Base-by-base conservation (phyloP, 768 basidiomycete species). In the Mycena vitilis region DNA sequence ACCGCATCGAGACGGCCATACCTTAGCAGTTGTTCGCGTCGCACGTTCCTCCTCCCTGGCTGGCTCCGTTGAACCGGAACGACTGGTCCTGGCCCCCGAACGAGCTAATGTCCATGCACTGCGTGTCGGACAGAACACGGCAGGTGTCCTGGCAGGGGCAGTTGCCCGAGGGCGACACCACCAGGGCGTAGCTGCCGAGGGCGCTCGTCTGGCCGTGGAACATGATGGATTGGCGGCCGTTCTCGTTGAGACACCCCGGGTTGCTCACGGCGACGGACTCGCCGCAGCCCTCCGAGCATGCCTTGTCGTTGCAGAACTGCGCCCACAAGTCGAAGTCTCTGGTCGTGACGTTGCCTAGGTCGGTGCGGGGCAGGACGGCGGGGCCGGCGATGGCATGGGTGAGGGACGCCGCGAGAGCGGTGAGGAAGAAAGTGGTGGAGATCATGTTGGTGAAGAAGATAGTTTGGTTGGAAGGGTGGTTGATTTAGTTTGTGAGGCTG, bases 241-340 rank as follows among this genome's bases (percentile, higher is more conserved):
- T 59, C 57, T 59, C 57, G 57, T 59, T 59, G 57, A 59, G 57
- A 59, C 57, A 59, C 57, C 42, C 42, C 42, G 57, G 57, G 57
- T 59, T 59, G 44, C 44, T 47, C 34, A 59, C 40, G 57, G 57
- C 57, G 44, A 59, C 42, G 42, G 57, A 59, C 15, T n/a, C 38
- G 34, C 57, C 44, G 57, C 57, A 59, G 44, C 57, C 57, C 47
- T 59, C 57, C 57, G 57, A 59, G 57, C 57, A 59, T 22, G 57
- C 57, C 57, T 59, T 59, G 57, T 59, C 57, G 44, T 59, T 59
- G 42, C 57, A 59, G 57, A 59, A 59, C 57, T 59, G 57, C 57
- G 57, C 57, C 57, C 57, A 59, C 44, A 59, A 59, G 57, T 59
- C 57, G 57, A 59, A 59, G 57, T 59, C 57, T 45, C 57, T 45